Percentiles rank a stretch among this genome's conserved stretches.
phyloP scores from a whole-genome alignment of 495 filamentous ascomycete species.

The Penicillium antarcticum region DNA sequence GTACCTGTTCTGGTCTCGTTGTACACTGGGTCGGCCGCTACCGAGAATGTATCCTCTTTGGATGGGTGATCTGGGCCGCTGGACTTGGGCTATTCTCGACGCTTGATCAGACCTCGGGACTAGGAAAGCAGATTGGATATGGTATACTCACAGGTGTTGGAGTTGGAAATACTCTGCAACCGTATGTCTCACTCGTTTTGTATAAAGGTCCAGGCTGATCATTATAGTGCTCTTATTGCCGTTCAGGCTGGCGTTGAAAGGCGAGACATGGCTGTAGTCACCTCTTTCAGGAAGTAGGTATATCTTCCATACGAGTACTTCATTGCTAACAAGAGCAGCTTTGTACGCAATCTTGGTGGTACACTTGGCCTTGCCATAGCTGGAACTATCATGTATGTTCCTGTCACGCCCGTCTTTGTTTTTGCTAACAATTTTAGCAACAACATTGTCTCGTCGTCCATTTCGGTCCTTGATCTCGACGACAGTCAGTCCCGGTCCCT shows the following conservation, averaged over 20 bases:
- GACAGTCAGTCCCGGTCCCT: conserved; percentile 25
- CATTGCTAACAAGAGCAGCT: conserved; percentile 30
- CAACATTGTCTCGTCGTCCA: conserved; percentile 37
- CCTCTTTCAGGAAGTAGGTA: conserved; percentile 50
- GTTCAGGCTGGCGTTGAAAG: conserved; percentile 51
- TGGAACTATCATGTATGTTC: conserved; percentile 46
- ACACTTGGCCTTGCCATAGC: conserved; percentile 52
- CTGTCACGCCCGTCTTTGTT: not conserved
- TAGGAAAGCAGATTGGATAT: conserved; percentile 55
- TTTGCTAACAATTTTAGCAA: conserved; percentile 29
- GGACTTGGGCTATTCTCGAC: conserved; percentile 53
- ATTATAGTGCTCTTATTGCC: conserved; percentile 40
- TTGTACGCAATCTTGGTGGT: conserved; percentile 50
- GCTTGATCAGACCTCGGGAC: conserved; percentile 42
- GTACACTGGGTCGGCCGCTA: conserved; percentile 54
- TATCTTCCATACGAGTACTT: not conserved
- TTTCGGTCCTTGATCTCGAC: conserved; percentile 29
- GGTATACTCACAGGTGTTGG: conserved; percentile 49
- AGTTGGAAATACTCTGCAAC: conserved; percentile 52
- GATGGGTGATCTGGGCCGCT: conserved; percentile 51
- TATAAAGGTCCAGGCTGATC: not conserved
- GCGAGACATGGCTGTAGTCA: conserved; percentile 54
- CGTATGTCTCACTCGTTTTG: conserved; percentile 24
- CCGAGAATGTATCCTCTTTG: conserved; percentile 49
- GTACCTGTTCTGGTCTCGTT: conserved; percentile 49